These are phyloP conservation scores for Cucurbita maxima DNA, from an alignment of 306 rosid genomes.

Conservation along the genomic window DNA sequence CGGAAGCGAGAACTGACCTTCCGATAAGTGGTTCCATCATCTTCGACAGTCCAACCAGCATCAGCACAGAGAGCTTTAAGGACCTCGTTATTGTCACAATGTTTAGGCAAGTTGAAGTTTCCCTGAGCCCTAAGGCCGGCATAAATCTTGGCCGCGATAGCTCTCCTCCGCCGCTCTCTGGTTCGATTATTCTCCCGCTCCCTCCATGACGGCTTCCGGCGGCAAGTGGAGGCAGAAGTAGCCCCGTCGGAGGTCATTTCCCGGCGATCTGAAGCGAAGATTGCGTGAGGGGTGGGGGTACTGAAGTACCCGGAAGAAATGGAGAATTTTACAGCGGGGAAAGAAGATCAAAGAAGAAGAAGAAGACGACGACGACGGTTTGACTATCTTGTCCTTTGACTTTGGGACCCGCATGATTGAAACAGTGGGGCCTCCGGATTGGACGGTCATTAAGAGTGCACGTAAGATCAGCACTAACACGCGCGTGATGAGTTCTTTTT, in stretches of 20 bases:
- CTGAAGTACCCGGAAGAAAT: neutral
- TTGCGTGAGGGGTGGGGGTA: neutral
- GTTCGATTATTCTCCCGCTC: constrained; percentile 78
- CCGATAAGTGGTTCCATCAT: constrained; percentile 81
- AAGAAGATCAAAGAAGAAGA: neutral
- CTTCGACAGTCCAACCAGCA: constrained; percentile 91
- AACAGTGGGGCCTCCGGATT: neutral
- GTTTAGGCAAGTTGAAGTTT: constrained; percentile 65
- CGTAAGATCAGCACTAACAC: neutral
- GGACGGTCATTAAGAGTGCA: constrained; percentile 1
- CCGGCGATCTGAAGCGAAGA: constrained; percentile 16
- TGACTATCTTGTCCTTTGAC: constrained; percentile 1
- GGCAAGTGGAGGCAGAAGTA: constrained; percentile 37
- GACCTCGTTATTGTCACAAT: constrained; percentile 79
- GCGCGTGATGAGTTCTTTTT: neutral
- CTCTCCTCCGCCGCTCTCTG: constrained; percentile 69
- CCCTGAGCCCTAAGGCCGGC: constrained; percentile 76
- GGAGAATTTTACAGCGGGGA: neutral
- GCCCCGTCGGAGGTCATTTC: constrained; percentile 81
- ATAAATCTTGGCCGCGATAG: constrained; percentile 67
- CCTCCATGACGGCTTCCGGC: constrained; percentile 84
- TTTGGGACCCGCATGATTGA: constrained; percentile 2
- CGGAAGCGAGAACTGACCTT: constrained; percentile 22
- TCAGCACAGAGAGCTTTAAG: constrained; percentile 64
- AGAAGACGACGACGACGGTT: neutral